A percentile compares a stretch with the other conserved stretches of the same genome.
Conservation (phyloP, 1,139 yeast species). For the Lodderomyces orthopsilosis region DNA sequence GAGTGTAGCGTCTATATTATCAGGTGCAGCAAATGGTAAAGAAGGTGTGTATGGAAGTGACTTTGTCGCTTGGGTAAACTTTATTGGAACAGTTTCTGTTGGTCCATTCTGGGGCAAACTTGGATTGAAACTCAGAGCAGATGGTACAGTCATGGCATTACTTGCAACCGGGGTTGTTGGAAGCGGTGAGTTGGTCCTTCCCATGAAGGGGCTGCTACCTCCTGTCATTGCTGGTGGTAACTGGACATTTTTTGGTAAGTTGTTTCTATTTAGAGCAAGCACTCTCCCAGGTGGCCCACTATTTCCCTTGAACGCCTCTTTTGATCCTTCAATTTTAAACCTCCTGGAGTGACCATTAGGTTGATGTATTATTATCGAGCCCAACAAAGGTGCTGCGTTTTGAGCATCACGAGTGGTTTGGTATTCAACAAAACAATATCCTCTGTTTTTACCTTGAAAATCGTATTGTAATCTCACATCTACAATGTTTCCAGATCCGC, state of each 20-base stretch:
- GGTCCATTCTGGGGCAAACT: constrained; percentile 1
- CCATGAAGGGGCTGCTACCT: background rate
- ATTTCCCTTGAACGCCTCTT: constrained; percentile 51
- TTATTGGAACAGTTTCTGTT: constrained; percentile 35
- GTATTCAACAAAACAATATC: constrained; percentile 64
- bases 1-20: constrained; percentile 53
- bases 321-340: constrained; percentile 56
- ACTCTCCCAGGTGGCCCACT: constrained; percentile 36
- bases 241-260: constrained; percentile 53
- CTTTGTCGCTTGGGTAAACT: constrained; percentile 48
- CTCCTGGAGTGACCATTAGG: constrained; percentile 36
- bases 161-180: constrained; percentile 7
- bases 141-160: constrained; percentile 8
- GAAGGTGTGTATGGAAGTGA: constrained; percentile 48
- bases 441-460: constrained; percentile 60
- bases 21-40: constrained; percentile 46
- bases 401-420: constrained; percentile 50
- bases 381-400: constrained; percentile 41
- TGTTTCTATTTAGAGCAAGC: constrained; percentile 39
- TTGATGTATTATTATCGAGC: constrained; percentile 40
- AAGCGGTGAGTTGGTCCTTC: constrained; percentile 9
- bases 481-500: constrained; percentile 60
- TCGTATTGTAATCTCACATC: constrained; percentile 65
- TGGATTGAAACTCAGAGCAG: constrained; percentile 7
- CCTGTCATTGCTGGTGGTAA: constrained; percentile 50